A percentile compares a stretch with the other conserved stretches of the same genome.
Conservation (phyloP, 2,329 filamentous ascomycete genomes). For the Fusarium sp. region DNA sequence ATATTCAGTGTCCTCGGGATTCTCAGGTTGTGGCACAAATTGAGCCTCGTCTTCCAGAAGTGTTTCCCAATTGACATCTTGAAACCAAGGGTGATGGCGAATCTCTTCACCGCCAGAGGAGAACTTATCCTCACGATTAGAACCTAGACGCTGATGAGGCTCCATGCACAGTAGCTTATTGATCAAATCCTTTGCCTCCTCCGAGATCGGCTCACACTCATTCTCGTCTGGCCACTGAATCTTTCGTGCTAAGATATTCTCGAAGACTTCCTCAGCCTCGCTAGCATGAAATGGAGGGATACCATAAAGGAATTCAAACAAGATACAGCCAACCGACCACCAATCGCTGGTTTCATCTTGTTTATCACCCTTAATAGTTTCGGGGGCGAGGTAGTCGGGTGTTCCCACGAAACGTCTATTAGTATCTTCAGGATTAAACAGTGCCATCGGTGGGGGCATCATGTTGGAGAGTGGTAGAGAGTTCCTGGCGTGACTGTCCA, state of each 20-base stretch:
- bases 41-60: conserved; percentile 95
- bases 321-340: conserved; percentile 99
- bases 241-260: conserved; percentile 90
- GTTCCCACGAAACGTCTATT: conserved; percentile 95
- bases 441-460: conserved; percentile 91
- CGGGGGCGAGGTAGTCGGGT: conserved; percentile 95
- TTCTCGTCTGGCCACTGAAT: conserved; percentile 93
- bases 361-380: conserved; percentile 94
- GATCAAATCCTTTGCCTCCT: conserved; percentile 93
- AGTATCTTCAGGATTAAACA: conserved; percentile 95
- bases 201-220: conserved; percentile 79
- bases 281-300: conserved; percentile 92
- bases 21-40: conserved; percentile 91
- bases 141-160: conserved; percentile 83
- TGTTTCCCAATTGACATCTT: conserved; percentile 87
- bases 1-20: conserved; percentile 98
- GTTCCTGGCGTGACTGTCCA: conserved; percentile 51
- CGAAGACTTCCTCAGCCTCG: conserved; percentile 93
- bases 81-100: conserved; percentile 88
- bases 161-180: conserved; percentile 90
- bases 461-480: conserved; percentile 68
- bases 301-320: conserved; percentile 96
- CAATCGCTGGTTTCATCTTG: conserved; percentile 99
- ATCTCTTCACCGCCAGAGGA: conserved; percentile 91
- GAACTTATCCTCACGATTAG: conserved; percentile 86